Percentiles rank a stretch among this genome's conserved stretches.
These are phyloP conservation scores for Ophiostoma fasciatum DNA, from an alignment of 2,329 filamentous ascomycete genomes.

Conservation along the genomic window DNA sequence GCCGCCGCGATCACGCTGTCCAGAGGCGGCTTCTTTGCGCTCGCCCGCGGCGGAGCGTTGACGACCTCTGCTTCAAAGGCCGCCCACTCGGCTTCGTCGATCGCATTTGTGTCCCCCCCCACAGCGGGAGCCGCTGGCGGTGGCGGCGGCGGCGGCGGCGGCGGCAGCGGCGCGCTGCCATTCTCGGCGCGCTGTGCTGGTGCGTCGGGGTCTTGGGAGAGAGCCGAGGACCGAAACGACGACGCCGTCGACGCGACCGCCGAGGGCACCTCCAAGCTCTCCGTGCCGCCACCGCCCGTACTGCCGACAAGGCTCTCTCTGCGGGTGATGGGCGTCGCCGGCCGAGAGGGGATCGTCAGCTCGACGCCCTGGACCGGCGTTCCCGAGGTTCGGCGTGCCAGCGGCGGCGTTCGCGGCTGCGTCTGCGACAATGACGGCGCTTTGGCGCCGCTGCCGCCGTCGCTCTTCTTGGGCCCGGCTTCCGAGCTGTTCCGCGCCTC, in stretches of 20 bases:
- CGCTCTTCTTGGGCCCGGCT: conserved; percentile 2
- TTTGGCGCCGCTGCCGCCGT: neutral
- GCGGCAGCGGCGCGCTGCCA: no score
- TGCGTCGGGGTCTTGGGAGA: conserved; percentile 22
- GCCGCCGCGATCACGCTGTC: conserved; percentile 46
- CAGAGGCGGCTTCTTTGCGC: neutral
- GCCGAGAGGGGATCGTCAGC: conserved; percentile 48
- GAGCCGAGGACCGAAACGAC: no score
- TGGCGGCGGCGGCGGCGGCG: no score
- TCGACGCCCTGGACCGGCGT: conserved; percentile 42
- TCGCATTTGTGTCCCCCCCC: no score
- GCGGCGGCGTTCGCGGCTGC: conserved; percentile 22
- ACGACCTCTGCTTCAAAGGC: conserved; percentile 63
- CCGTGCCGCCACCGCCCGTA: neutral
- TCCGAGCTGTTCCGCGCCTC: neutral
- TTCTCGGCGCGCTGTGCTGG: conserved; percentile 1
- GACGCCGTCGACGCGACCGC: no score
- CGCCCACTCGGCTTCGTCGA: conserved; percentile 73
- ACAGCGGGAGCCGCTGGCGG: no score
- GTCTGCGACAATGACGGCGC: neutral
- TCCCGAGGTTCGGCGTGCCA: conserved; percentile 32
- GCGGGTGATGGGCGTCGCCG: conserved; percentile 39
- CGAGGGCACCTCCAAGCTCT: conserved; percentile 11
- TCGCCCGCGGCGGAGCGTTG: conserved; percentile 42
- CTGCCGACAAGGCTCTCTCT: conserved; percentile 1